Percentiles rank a stretch among this genome's conserved stretches.
These are phyloP conservation scores for Irpex sp. DNA, from an alignment of 1,284 basidiomycete genomes.

Conservation along the genomic window DNA sequence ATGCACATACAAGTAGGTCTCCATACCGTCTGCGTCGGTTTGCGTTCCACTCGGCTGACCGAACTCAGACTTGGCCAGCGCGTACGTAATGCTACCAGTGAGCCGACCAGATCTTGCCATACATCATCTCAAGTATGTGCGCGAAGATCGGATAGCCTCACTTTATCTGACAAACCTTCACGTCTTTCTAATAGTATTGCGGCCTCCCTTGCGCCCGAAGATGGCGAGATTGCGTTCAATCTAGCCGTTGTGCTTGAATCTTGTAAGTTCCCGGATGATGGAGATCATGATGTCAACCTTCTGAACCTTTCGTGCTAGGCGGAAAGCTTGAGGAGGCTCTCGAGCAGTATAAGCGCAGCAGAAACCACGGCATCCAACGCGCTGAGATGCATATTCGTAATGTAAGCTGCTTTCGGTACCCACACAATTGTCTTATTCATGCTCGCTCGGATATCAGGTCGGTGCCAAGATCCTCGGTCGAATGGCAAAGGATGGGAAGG, in stretches of 20 bases:
- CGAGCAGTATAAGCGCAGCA: constrained; percentile 75
- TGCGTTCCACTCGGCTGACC: neutral
- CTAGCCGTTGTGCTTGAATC: constrained; percentile 90
- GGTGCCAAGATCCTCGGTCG: constrained; percentile 78
- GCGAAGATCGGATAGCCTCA: constrained; percentile 19
- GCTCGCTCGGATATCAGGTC: constrained; percentile 42
- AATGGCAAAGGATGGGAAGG: constrained; percentile 43
- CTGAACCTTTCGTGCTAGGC: constrained; percentile 36
- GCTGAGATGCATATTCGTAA: constrained; percentile 86
- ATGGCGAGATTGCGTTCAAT: constrained; percentile 95
- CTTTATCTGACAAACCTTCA: neutral
- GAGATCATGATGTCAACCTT: neutral
- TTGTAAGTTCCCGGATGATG: constrained; percentile 43
- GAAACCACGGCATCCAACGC: constrained; percentile 78
- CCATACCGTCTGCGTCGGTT: constrained; percentile 9
- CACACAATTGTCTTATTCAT: constrained; percentile 9
- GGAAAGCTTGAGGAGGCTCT: constrained; percentile 81
- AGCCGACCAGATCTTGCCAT: constrained; percentile 88
- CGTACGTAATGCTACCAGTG: constrained; percentile 87
- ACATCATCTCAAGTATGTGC: constrained; percentile 77
- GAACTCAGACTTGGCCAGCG: constrained; percentile 80
- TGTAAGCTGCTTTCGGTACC: constrained; percentile 39
- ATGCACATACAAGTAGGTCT: constrained; percentile 87
- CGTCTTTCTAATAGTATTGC: constrained; percentile 61
- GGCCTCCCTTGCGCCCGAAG: constrained; percentile 82